Conservation (phyloP, 805 yeast genomes). For the Nakazawaea ishiwadae region DNA sequence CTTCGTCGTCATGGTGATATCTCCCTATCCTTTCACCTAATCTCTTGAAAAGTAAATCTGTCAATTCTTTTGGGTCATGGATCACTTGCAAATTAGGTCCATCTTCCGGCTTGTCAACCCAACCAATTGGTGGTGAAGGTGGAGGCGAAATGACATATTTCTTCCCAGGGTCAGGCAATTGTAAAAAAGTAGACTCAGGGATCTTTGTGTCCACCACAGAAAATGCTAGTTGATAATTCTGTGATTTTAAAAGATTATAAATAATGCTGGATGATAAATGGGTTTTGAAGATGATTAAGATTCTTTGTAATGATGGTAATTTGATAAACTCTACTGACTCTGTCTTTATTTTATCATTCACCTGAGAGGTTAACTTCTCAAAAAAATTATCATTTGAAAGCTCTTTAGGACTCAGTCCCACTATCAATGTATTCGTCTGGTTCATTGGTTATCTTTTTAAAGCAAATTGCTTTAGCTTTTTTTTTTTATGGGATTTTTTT, state of each 20-base stretch:
- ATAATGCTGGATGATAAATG: conserved; percentile 15
- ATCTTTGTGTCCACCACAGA: conserved; percentile 6
- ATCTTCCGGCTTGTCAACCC: conserved; percentile 10
- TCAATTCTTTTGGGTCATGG: conserved; percentile 12
- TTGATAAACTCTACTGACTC: conserved; percentile 18
- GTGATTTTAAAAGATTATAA: conserved; percentile 14
- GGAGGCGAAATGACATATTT: conserved; percentile 15
- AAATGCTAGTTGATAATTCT: conserved; percentile 15
- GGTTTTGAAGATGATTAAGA: conserved; percentile 22
- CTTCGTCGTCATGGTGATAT: conserved; percentile 1
- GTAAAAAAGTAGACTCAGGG: conserved; percentile 10
- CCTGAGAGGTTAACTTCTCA: neutral
- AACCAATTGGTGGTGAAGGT: conserved; percentile 14
- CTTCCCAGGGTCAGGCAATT: conserved; percentile 14
- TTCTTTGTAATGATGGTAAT: conserved; percentile 22
- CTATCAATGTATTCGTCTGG: conserved; percentile 5
- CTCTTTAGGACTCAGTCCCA: neutral
- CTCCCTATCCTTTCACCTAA: conserved; percentile 12
- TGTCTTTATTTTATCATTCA: conserved; percentile 7
- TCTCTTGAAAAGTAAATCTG: conserved; percentile 10
- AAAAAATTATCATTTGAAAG: conserved; percentile 4
- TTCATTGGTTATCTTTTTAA: neutral
- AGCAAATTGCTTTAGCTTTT: conserved; percentile 6
- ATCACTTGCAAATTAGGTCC: conserved; percentile 10
- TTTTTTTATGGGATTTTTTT: conserved; percentile 3